Percentiles rank a stretch among this genome's conserved stretches.
These are phyloP conservation scores for Acorus gramineus DNA, from an alignment of 106 monocot species.

Conservation along the genomic window DNA sequence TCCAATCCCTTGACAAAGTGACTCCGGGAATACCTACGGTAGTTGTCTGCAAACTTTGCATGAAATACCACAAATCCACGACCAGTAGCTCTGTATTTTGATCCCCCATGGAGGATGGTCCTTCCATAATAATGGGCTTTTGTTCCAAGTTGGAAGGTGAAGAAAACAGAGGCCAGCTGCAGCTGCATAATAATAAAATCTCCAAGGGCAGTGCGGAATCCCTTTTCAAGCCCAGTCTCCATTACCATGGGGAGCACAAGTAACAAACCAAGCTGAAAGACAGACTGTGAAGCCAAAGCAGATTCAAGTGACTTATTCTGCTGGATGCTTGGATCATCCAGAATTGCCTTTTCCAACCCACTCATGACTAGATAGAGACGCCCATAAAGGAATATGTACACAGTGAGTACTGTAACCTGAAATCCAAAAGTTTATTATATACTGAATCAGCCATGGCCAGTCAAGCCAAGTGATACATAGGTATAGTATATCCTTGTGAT, in stretches of 20 bases:
- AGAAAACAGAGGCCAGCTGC: constrained; percentile 87
- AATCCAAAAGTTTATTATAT: constrained; percentile 5
- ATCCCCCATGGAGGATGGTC: constrained; percentile 83
- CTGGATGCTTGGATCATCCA: constrained; percentile 47
- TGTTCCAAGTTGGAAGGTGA: constrained; percentile 88
- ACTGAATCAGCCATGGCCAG: background rate
- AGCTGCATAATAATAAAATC: constrained; percentile 94
- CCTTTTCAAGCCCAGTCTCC: constrained; percentile 92
- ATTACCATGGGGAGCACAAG: constrained; percentile 90
- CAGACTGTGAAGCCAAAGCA: constrained; percentile 78
- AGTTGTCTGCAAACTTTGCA: constrained; percentile 89
- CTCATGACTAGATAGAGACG: constrained; percentile 83
- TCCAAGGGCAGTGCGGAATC: constrained; percentile 75
- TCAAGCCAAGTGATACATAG: no score
- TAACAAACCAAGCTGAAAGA: constrained; percentile 79
- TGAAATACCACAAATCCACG: constrained; percentile 95
- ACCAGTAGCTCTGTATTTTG: constrained; percentile 84
- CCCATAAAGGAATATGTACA: constrained; percentile 89
- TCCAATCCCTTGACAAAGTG: constrained; percentile 94
- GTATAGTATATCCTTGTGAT: no score
- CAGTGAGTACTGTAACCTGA: constrained; percentile 84
- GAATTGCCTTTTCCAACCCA: constrained; percentile 68
- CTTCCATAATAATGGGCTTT: constrained; percentile 89
- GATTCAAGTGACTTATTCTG: constrained; percentile 63
- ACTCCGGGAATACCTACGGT: constrained; percentile 80